phyloP scores from a whole-genome alignment of 768 basidiomycete genomes.

The Erythrobasidium yunnanense region DNA sequence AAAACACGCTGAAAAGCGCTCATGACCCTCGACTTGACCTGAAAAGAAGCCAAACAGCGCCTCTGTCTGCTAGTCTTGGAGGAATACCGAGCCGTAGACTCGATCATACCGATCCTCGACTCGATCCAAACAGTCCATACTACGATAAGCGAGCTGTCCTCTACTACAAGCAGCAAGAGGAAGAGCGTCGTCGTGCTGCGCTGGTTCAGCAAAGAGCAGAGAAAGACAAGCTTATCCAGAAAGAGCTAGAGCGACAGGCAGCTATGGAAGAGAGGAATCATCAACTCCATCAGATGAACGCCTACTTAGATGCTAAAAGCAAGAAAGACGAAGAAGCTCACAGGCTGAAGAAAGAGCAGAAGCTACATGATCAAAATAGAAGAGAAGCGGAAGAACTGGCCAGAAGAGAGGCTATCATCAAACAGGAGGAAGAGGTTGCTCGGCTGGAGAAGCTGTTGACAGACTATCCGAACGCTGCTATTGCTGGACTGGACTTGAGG shows the following conservation, averaged over 20 bases:
- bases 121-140: background rate
- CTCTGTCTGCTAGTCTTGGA: too few relatives aligned
- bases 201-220: background rate
- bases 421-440: background rate
- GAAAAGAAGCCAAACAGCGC: background rate
- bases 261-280: background rate
- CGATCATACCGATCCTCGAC: background rate
- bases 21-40: background rate
- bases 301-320: background rate
- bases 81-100: too few relatives aligned
- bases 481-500: background rate
- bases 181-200: background rate
- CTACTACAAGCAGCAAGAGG: background rate
- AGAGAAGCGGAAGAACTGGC: background rate
- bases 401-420: background rate
- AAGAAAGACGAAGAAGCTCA: too few relatives aligned
- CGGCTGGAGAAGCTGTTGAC: background rate
- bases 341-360: background rate
- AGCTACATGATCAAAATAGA: background rate
- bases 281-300: background rate
- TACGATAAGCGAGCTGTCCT: background rate
- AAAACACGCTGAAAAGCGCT: background rate
- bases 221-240: background rate
- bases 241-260: background rate
- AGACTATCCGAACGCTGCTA: background rate